Evolutionary conservation across 495 filamentous ascomycete genomes (phyloP).

Genomic region (Tuber brumale): DNA sequence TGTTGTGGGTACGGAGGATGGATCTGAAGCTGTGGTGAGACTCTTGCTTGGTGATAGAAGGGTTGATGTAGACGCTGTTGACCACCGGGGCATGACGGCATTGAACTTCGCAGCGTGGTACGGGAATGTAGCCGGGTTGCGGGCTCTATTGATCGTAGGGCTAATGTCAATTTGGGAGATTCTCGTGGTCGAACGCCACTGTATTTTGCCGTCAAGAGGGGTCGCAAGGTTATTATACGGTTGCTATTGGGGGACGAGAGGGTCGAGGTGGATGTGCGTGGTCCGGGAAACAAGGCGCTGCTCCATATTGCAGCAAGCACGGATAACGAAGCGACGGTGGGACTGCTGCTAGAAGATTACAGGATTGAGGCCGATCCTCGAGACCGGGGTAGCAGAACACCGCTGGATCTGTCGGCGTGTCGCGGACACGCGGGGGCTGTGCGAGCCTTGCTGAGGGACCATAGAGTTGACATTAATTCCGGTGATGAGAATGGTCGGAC

Average conservation of each 20-base stretch:
- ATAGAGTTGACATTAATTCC: background rate
- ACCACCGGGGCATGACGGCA: background rate
- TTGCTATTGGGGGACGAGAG: background rate
- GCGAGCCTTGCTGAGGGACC: background rate
- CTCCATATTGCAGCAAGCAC: background rate
- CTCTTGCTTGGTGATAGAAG: background rate
- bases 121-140: background rate
- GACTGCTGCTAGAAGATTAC: background rate
- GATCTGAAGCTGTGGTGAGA: background rate
- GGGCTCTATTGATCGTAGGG: background rate
- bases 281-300: background rate
- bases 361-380: background rate
- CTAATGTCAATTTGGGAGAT: background rate
- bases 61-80: background rate
- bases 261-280: background rate
- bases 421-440: background rate
- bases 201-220: background rate
- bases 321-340: background rate
- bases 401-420: background rate
- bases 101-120: background rate
- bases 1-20: background rate
- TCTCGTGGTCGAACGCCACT: background rate
- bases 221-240: background rate
- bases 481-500: background rate
- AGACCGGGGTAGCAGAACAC: background rate